Base-by-base conservation (phyloP, 306 rosid species). In the Inga oerstediana region DNA sequence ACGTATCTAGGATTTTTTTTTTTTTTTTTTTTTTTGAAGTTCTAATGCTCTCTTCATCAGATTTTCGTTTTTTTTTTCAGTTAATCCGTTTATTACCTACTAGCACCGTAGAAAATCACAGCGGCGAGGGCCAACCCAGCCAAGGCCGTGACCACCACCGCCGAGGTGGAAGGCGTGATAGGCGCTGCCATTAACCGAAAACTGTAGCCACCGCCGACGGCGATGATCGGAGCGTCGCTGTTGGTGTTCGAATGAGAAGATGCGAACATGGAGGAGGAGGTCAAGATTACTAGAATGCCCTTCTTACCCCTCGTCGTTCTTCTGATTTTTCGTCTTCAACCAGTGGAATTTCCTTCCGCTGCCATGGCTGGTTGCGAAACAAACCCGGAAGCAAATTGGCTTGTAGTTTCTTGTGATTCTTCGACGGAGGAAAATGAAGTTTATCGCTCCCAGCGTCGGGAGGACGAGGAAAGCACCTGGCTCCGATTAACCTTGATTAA, bases 61-160 rank as follows among this genome's bases (percentile, higher is more conserved):
- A 71, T n/a, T 39, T 34, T 34, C 8, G 44, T 34, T 14, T 32
- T 15, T 39, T 8, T 4, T 49, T 49, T 81, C 82, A 82, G 75
- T 74, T 35, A 80, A 79, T 84, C 49, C 69, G 48, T 52, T 62
- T 78, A 89, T 90, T 89, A 97, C 95, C 98, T 97, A 91, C 89
- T 82, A 73, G 93, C 88, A 67, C 97, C 89, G 90, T 82, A 90
- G 91, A 97, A 84, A 84, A 97, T 20, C 61, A 88, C 89, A 66
- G 85, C 87, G 82, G 88, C 87, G 74, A 96, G 16, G 59, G 85
- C 92, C 59, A 73, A 22, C 44, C 77, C 77, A 27, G 77, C 77
- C 62, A 73, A 73, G 44, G 77, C 77, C 27, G 77, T 73, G 77
- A 73, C 2, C 22, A 30, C 62, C 62, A 48, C 64, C 30, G 45